Evolutionary conservation across 352 stramenopile genomes (phyloP).

Genomic region (Peronospora destructor): DNA sequence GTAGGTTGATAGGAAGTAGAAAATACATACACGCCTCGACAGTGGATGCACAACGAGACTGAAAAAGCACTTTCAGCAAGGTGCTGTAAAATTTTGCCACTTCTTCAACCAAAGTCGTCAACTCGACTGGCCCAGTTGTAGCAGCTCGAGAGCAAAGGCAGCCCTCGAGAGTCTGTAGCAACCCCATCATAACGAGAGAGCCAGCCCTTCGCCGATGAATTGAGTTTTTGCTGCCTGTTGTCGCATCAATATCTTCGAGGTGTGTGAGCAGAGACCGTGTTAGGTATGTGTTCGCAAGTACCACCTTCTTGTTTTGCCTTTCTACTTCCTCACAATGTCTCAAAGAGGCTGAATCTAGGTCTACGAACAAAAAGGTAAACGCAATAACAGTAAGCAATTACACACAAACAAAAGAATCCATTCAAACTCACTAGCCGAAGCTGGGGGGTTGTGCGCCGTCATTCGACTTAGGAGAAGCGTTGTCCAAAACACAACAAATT

Average conservation of each 20-base stretch:
- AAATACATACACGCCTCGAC: constrained; percentile 67
- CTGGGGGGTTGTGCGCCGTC: constrained; percentile 38
- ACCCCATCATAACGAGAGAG: constrained; percentile 86
- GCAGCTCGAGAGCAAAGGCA: constrained; percentile 83
- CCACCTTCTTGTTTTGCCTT: constrained; percentile 60
- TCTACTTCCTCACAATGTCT: constrained; percentile 67
- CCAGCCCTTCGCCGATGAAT: constrained; percentile 20
- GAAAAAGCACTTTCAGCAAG: constrained; percentile 84
- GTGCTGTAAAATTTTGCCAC: constrained; percentile 76
- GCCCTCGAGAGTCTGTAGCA: constrained; percentile 88
- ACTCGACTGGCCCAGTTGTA: constrained; percentile 76
- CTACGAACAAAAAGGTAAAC: constrained; percentile 20
- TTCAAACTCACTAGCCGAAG: constrained; percentile 39
- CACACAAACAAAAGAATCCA: background rate
- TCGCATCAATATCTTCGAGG: constrained; percentile 52
- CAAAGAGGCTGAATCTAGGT: constrained; percentile 39
- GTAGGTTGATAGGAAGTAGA: background rate
- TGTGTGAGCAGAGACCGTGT: constrained; percentile 55
- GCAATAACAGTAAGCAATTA: constrained; percentile 4
- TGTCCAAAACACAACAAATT: constrained; percentile 86
- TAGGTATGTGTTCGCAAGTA: constrained; percentile 70
- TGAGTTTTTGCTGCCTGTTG: constrained; percentile 20
- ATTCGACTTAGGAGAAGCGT: constrained; percentile 61
- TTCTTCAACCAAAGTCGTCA: constrained; percentile 50
- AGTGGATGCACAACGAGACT: constrained; percentile 82